Evolutionary conservation across 805 yeast genomes (phyloP), one percentile per base, ranked within the genome.

Genomic region (Yarrowia yakushimensis): DNA sequence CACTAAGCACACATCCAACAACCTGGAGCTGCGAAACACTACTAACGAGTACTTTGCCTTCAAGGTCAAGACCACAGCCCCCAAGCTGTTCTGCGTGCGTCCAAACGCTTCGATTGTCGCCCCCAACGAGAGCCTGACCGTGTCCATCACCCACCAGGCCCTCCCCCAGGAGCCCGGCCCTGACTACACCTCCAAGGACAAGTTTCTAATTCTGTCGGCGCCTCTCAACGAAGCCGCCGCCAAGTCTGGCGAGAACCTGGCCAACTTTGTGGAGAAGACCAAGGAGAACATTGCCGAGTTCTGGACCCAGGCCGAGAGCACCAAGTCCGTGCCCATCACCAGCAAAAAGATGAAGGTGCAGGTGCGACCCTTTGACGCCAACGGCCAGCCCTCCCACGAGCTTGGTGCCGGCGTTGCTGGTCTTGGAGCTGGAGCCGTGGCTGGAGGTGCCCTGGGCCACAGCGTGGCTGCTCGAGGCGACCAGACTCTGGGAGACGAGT

Each of bases 11-110:
- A 82, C 86, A 43, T 86, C 94, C 17, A 87, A 85, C 72, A 76
- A 79, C 63, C 78, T 85, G 69, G 73, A 77, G 46, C 79, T 85
- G 66, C 66, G 37, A 31, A 87, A 88, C 73, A 86, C 85, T 69
- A 78, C 86, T 41, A 74, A 82, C 15, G 79, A 79, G 62, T 77
- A 84, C 31, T 79, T 85, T 46, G 97, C 97, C 30, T 94, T 90
- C 81, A 94, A 94, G 78, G 97, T 94, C 72, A 94, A 93, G 78
- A 93, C 99, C 48, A 94, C 99, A 7, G 97, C 98, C 10, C 99
- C 99, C 65, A 92, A 90, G 75, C 79, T 90, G 75, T 82, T 92
- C 79, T 90, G 97, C 75, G 98, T 94, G 60, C 87, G 97, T 77
- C 99, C 99, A 66, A 94, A 92, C 74, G 93, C 97, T 64, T 84